Evolutionary conservation across 2,329 filamentous ascomycete genomes (phyloP).

Genomic region (Aspergillus neotritici): DNA sequence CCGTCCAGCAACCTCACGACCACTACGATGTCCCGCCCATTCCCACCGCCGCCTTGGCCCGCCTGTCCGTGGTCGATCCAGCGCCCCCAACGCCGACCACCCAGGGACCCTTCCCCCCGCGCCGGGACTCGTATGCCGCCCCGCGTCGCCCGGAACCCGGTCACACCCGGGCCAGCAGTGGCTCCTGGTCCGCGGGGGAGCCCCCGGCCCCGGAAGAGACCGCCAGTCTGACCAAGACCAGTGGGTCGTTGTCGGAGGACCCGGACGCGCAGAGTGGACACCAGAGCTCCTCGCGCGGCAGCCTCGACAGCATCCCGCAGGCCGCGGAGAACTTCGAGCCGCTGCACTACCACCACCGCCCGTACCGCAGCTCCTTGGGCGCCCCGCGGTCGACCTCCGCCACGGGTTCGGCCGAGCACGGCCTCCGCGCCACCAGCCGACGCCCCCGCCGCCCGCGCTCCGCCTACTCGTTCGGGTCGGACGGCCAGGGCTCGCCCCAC

Average conservation of each 20-base stretch:
- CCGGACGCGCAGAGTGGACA: constrained; percentile 19
- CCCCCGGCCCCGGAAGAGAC: constrained; percentile 20
- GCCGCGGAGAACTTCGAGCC: constrained; percentile 40
- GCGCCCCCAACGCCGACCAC: constrained; percentile 14
- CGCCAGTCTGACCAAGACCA: constrained; percentile 15
- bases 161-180: constrained; percentile 31
- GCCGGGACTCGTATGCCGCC: constrained; percentile 21
- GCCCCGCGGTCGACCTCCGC: constrained; percentile 24
- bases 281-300: constrained; percentile 31
- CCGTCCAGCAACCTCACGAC: constrained; percentile 23
- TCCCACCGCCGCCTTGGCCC: constrained; percentile 21
- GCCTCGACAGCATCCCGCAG: constrained; percentile 31
- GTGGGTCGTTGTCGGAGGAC: constrained; percentile 22
- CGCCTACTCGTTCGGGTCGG: constrained; percentile 68
- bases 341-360: constrained; percentile 49
- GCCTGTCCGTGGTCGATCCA: constrained; percentile 22
- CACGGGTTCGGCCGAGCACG: constrained; percentile 43
- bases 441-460: constrained; percentile 65
- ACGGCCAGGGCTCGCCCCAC: constrained; percentile 54
- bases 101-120: constrained; percentile 18
- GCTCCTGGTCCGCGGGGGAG: constrained; percentile 33
- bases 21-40: constrained; percentile 18
- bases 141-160: constrained; percentile 14
- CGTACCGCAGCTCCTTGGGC: constrained; percentile 34
- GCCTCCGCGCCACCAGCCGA: constrained; percentile 50